Evolutionary conservation across 768 basidiomycete species (phyloP), one percentile per base, ranked within the genome.

Genomic region (Mycena vitilis): DNA sequence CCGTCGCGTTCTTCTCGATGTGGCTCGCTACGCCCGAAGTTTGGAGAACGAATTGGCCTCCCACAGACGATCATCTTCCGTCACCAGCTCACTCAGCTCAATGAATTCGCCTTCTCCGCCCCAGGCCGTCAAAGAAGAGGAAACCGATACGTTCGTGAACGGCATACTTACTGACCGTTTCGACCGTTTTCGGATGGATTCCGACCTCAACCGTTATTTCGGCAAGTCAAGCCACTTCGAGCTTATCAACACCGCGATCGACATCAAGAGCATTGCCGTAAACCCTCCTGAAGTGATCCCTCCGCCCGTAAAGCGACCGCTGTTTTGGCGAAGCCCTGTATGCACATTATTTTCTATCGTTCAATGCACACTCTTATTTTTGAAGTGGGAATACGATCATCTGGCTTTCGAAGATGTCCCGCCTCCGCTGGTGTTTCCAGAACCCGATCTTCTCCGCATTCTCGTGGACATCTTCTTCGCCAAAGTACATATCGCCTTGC

Each of bases 391-490:
- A 49, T 44, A 65, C 45, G 62, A 65, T 11, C 63, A 65, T 12
- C 56, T 69, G 25, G 30, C 48, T n/a, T 25, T 36, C 10, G 42
- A 45, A 44, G 66, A 69, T 12, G 18, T 48, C 5, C 34, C 71
- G n/a, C 70, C 75, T 2, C 55, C 69, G 0, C 77, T 77, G 57
- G 49, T 20, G n/a, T 84, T 83, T 53, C 83, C 84, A 0, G 75
- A 77, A 0, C 67, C 73, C 1, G 82, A 84, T 37, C 78, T 91
- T 40, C 78, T 81, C 9, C 61, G 66, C 6, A 44, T 52, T 2
- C 79, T 91, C 30, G 76, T 91, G 59, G 78, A 87, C n/a, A 76
- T 83, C 23, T 90, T 85, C 70, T 91, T 91, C 72, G 59, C 61
- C 0, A 58, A 79, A 36, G 47, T 79, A 60, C 85, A 89, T 68